These are phyloP conservation scores for Lentinula boryana DNA, from an alignment of 768 basidiomycete genomes.

Conservation along the genomic window DNA sequence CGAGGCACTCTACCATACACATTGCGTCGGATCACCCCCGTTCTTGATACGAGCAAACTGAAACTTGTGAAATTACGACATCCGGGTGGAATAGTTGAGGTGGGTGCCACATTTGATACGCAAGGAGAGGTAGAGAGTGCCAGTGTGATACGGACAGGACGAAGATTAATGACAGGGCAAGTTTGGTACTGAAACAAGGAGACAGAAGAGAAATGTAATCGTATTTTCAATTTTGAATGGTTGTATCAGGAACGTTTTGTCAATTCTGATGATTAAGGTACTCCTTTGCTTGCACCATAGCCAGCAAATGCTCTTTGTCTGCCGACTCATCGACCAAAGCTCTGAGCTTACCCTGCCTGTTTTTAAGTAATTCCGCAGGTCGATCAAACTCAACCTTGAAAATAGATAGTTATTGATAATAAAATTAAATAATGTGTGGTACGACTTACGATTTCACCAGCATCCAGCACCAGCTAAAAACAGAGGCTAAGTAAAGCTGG, in stretches of 20 bases:
- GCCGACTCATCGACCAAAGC: constrained; percentile 4
- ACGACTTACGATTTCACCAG: constrained; percentile 1
- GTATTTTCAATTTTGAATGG: neutral
- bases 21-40: constrained; percentile 28
- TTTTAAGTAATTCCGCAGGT: neutral
- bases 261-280: neutral
- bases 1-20: constrained; percentile 50
- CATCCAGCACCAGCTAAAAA: neutral
- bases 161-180: constrained; percentile 63
- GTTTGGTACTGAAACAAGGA: constrained; percentile 51
- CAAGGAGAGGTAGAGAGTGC: constrained; percentile 49
- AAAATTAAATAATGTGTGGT: neutral
- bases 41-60: constrained; percentile 8
- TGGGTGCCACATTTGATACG: constrained; percentile 47
- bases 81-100: constrained; percentile 62
- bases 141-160: constrained; percentile 62
- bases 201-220: no score
- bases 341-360: neutral
- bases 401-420: neutral
- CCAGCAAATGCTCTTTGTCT: constrained; percentile 1
- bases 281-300: neutral
- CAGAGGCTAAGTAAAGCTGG: neutral
- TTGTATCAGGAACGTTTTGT: no score
- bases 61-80: constrained; percentile 49
- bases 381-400: constrained; percentile 1